Evolutionary conservation across 176 grass and related monocot genomes (phyloP), one percentile per base, ranked within the genome.

Genomic region (Saccharum spontaneum): DNA sequence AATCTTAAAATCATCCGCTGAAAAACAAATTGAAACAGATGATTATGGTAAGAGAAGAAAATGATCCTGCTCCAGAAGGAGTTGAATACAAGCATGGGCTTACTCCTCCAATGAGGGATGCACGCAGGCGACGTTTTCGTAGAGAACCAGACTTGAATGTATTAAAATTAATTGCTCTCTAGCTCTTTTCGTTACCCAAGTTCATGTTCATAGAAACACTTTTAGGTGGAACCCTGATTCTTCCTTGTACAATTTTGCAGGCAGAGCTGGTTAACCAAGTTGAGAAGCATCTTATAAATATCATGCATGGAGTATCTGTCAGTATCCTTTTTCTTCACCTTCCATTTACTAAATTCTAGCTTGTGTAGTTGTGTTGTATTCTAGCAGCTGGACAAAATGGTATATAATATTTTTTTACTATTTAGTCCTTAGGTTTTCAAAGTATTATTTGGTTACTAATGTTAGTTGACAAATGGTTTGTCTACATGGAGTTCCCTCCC

Each of bases 61-160:
- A 69, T 71, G 93, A 94, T 75, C 88, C 89, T 76, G 89, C 88
- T 92, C 82, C 88, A 36, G 96, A 98, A 90, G 96, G 84, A 87
- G 87, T 92, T 63, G 96, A 95, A 76, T 94, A 89, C 89, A 93
- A 93, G 80, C 93, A 98, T 83, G 93, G 96, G 9, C 96, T 98
- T 82, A 90, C 96, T 79, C 93, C 95, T 86, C 89, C 93, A 60
- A 93, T 95, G 93, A 92, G 89, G 84, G 92, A 98, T 88, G 95
- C 95, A 75, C 87, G 89, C 22, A 85, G 87, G 73, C 65, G 90
- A 52, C 88, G 95, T 10, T 98, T 92, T 78, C 93, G 93, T 81
- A 91, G 95, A 90, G 95, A 98, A 38, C 91, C 93, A 20, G 95
- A 95, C 83, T 81, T 95, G 57, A 98, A 85, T 86, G 96, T 98